phyloP scores from a whole-genome alignment of 1,139 yeast genomes.

The Magnusiomyces suaveolens region DNA sequence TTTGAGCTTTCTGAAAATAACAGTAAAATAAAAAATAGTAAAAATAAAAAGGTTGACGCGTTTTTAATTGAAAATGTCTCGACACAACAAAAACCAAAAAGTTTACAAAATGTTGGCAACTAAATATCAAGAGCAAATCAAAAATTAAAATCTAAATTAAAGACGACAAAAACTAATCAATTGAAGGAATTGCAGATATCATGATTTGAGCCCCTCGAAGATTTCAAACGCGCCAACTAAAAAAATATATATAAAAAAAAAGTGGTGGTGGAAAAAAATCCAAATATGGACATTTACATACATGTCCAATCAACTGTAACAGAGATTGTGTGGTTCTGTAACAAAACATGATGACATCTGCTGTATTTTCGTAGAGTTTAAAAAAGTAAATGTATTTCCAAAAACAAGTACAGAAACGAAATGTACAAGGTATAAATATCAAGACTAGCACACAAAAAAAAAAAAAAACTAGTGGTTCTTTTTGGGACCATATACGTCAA shows the following conservation, averaged over 20 bases:
- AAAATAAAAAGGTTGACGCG: not conserved
- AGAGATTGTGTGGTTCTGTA: not conserved
- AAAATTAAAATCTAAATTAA: too few species aligned
- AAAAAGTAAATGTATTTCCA: too few species aligned
- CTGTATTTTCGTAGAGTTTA: not conserved
- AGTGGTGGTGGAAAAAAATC: too few species aligned
- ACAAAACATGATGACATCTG: not conserved
- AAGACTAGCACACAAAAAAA: not conserved
- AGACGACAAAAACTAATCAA: too few species aligned
- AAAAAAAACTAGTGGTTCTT: not conserved
- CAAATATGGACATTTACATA: not conserved
- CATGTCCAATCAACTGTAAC: not conserved
- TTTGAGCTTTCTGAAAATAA: not conserved
- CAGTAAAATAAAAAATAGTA: not conserved
- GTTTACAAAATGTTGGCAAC: too few species aligned
- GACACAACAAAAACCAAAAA: too few species aligned
- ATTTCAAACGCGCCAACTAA: not conserved
- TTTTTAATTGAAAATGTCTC: too few species aligned
- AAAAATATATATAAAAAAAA: too few species aligned
- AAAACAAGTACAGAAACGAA: not conserved
- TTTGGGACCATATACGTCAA: conserved; percentile 15
- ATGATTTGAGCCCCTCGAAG: not conserved
- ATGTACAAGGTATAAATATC: not conserved
- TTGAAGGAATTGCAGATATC: too few species aligned
- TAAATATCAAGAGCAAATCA: too few species aligned